Conservation (phyloP, 805 yeast genomes). For the Metschnikowia gelsemii region DNA sequence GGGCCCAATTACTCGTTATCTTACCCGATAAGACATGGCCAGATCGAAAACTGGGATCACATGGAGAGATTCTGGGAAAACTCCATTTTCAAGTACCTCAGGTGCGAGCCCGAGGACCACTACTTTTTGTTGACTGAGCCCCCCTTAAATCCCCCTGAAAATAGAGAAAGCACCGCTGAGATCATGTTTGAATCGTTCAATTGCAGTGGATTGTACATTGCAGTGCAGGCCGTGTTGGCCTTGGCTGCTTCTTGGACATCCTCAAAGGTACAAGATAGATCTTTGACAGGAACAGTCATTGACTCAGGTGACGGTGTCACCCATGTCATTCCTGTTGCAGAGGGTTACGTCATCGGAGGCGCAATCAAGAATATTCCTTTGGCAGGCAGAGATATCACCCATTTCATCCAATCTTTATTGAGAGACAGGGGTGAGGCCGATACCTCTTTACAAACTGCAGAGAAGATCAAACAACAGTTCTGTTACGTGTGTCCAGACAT, state of each 20-base stretch:
- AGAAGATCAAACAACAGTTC: conserved; percentile 91
- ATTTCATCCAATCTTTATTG: conserved; percentile 85
- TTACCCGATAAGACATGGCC: conserved; percentile 97
- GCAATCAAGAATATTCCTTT: conserved; percentile 97
- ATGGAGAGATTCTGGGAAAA: conserved; percentile 99
- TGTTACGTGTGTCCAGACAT: conserved; percentile 98
- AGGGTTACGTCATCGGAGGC: conserved; percentile 97
- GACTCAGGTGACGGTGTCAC: conserved; percentile 99
- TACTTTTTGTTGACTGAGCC: conserved; percentile 95
- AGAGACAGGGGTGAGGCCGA: conserved; percentile 97
- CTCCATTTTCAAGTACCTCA: conserved; percentile 90
- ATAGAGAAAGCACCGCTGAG: conserved; percentile 97
- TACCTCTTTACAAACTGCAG: conserved; percentile 93
- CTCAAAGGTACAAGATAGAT: conserved; percentile 89
- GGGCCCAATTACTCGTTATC: conserved; percentile 84
- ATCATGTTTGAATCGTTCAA: conserved; percentile 98
- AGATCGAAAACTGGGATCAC: conserved; percentile 98
- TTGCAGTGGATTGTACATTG: conserved; percentile 97
- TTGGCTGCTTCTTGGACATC: conserved; percentile 99
- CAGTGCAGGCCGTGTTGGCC: conserved; percentile 98
- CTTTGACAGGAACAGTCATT: conserved; percentile 96
- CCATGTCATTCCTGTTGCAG: conserved; percentile 98
- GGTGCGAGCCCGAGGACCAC: conserved; percentile 99
- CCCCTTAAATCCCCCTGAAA: conserved; percentile 98
- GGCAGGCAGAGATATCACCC: conserved; percentile 97